Conservation (phyloP, 2,329 filamentous ascomycete genomes). For the Exophiala oligosperma region DNA sequence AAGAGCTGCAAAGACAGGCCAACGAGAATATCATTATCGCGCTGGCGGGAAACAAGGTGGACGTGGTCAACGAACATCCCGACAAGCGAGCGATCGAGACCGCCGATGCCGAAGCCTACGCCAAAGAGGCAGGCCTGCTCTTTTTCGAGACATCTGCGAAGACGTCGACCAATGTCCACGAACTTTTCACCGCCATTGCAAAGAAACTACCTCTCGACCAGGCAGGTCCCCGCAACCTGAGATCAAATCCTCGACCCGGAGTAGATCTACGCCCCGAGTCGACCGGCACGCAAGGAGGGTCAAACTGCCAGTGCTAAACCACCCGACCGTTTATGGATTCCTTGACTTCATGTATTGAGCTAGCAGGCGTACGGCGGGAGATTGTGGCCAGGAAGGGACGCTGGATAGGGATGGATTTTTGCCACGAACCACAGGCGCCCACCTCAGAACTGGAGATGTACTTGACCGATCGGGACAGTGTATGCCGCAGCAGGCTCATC, state of each 20-base stretch:
- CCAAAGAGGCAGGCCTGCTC: conserved; percentile 85
- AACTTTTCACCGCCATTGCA: conserved; percentile 95
- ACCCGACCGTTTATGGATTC: not conserved
- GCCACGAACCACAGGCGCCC: conserved; percentile 3
- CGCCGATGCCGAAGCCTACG: conserved; percentile 92
- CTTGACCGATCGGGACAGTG: not conserved
- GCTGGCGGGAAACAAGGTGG: conserved; percentile 94
- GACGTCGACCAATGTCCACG: conserved; percentile 91
- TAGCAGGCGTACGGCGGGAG: conserved; percentile 21
- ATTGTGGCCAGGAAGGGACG: conserved; percentile 8
- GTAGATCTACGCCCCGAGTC: conserved; percentile 67
- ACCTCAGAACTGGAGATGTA: too few relatives aligned
- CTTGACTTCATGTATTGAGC: conserved; percentile 8
- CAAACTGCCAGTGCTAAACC: conserved; percentile 63
- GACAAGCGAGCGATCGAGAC: conserved; percentile 91
- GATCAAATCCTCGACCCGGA: conserved; percentile 62
- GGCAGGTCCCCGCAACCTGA: conserved; percentile 83
- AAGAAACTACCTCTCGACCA: conserved; percentile 97
- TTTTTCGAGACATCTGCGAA: conserved; percentile 99
- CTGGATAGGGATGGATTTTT: conserved; percentile 21
- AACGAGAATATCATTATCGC: conserved; percentile 99
- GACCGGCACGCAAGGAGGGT: conserved; percentile 59
- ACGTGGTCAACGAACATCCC: conserved; percentile 89
- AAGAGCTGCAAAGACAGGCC: conserved; percentile 96
- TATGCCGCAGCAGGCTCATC: not conserved